Evolutionary conservation across 1,284 basidiomycete species (phyloP), one percentile per base, ranked within the genome.

Genomic region (Rhizopogon hawkerae): DNA sequence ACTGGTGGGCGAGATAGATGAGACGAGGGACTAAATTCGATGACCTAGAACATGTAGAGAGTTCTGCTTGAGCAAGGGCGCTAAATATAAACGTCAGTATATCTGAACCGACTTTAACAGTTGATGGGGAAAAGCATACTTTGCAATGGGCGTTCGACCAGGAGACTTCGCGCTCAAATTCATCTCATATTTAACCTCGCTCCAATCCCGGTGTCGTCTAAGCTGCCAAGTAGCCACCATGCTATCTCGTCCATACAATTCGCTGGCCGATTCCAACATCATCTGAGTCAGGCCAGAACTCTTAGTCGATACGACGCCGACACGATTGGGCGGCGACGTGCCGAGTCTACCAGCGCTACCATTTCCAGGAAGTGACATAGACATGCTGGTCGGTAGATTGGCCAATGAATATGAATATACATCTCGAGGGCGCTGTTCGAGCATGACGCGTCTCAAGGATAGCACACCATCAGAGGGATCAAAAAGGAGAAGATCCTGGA

Each of bases 1-100:
- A 86, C 54, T 92, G 89, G 56, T 88, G 85, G 0, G 83, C 81
- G 10, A 89, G 77, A 62, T 92, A 92, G 35, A 94, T 74, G 0
- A 85, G 75, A 0, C 80, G 74, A 1, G 89, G 85, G 1, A 89
- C 72, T 21, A 89, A 69, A 2, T 67, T 71, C 0, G 74, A 69
- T 1, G 79, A 79, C 4, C 68, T 69, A 1, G 81, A 80, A 62
- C 70, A 79, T 0, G 88, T 90, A 41, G 85, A 85, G 11, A 93
- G 74, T 60, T 94, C 91, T 0, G 86, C 87, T 39, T 84, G 79
- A 0, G 88, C 75, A 1, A 91, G 72, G 68, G 76, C 83, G 52
- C 84, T 87, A 31, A 26, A 47, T 24, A 52, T 49, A 50, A 21
- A 29, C 44, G 26, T 48, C 51, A 10, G 34, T 47, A 38, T 38